phyloP scores from a whole-genome alignment of 2,329 filamentous ascomycete genomes.

The Colletotrichum falcatum region DNA sequence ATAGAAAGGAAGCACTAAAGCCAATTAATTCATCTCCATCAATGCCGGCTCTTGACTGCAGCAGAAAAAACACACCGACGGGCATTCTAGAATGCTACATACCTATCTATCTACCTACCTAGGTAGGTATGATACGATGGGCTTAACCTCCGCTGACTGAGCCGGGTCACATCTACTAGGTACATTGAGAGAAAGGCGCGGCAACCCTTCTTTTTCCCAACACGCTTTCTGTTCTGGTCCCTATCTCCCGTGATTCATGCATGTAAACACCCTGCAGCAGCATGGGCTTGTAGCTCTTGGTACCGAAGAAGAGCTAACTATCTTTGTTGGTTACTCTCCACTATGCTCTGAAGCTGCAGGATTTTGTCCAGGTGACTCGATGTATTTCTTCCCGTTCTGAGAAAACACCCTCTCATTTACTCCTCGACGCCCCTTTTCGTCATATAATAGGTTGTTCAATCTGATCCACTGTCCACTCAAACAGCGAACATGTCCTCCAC shows the following conservation, averaged over 20 bases:
- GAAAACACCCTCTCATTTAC: not conserved
- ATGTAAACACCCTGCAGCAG: constrained; percentile 12
- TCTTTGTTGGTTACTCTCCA: constrained; percentile 25
- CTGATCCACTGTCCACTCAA: not conserved
- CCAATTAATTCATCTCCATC: not conserved
- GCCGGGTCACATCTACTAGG: not conserved
- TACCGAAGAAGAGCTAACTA: constrained; percentile 16
- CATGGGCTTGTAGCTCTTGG: constrained; percentile 7
- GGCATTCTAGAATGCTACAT: too few species aligned
- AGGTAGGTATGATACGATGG: not conserved
- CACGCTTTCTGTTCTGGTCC: constrained; percentile 1
- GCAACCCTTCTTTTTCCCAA: not conserved
- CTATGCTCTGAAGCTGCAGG: constrained; percentile 9
- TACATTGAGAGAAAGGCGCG: not conserved
- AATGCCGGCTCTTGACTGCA: not conserved
- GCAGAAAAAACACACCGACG: not conserved
- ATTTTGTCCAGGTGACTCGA: constrained; percentile 15
- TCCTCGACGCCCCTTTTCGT: not conserved
- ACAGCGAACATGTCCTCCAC: constrained; percentile 10
- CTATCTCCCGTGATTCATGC: constrained; percentile 7
- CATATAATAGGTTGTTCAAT: not conserved
- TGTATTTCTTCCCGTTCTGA: not conserved
- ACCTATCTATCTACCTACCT: not conserved
- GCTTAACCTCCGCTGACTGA: not conserved
- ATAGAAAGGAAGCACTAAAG: not conserved